Evolutionary conservation across 1,284 basidiomycete species (phyloP).

Genomic region (Schizopora paradoxa): DNA sequence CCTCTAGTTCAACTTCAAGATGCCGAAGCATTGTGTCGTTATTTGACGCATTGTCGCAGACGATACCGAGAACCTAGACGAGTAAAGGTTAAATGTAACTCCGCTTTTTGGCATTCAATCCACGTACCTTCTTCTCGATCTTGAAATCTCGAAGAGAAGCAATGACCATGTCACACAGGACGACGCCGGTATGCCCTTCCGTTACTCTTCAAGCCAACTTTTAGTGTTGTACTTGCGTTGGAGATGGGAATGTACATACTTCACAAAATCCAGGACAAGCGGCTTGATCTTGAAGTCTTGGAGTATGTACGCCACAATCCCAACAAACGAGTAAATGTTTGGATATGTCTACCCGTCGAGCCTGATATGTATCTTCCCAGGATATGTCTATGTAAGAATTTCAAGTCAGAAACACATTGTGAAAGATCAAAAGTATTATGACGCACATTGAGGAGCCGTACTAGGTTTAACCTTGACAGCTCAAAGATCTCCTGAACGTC

Average conservation of each 20-base stretch:
- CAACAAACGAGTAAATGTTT: conserved; percentile 20
- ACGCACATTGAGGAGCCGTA: conserved; percentile 14
- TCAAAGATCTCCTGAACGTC: conserved; percentile 19
- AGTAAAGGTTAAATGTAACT: not conserved
- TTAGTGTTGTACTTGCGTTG: not conserved
- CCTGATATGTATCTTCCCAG: conserved; percentile 16
- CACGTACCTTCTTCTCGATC: conserved; percentile 18
- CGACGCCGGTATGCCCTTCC: conserved; percentile 17
- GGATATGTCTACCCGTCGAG: conserved; percentile 20
- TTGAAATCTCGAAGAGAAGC: conserved; percentile 17
- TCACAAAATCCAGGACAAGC: conserved; percentile 20
- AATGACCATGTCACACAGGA: conserved; percentile 17
- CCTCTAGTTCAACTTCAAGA: not conserved
- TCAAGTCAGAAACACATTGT: not conserved
- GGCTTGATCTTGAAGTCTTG: conserved; percentile 10
- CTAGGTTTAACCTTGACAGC: conserved; percentile 4
- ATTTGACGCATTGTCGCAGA: not conserved
- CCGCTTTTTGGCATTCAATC: not conserved
- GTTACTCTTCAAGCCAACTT: conserved; percentile 13
- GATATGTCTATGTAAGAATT: conserved; percentile 4
- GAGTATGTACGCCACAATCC: conserved; percentile 14
- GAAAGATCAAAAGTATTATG: not conserved
- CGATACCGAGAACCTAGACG: not conserved
- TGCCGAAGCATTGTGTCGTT: not conserved
- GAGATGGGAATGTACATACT: not conserved